Percentiles rank a stretch among this genome's conserved stretches.
These are phyloP conservation scores for Podila epigama DNA, from an alignment of 192 early-diverging fungal species.

Conservation along the genomic window DNA sequence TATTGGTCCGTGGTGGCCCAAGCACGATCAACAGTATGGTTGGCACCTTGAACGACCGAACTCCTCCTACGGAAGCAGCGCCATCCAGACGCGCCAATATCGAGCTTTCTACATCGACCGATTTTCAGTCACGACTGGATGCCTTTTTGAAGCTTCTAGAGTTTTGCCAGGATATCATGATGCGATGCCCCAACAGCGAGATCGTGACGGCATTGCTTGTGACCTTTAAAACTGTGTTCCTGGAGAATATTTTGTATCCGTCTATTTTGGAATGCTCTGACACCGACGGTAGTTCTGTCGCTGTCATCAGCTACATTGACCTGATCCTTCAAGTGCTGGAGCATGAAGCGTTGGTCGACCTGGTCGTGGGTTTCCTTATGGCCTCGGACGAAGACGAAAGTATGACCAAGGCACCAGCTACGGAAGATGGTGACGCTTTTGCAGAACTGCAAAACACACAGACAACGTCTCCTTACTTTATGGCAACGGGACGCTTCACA, in stretches of 20 bases:
- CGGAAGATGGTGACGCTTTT: slow-evolving; percentile 50
- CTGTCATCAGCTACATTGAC: slow-evolving; percentile 89
- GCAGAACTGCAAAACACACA: slow-evolving; percentile 54
- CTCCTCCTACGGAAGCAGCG: slow-evolving; percentile 37
- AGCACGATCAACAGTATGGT: slow-evolving; percentile 49
- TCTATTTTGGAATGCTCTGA: slow-evolving; percentile 88
- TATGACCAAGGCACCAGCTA: slow-evolving; percentile 19
- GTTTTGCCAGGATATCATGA: slow-evolving; percentile 78
- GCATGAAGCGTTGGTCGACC: slow-evolving; percentile 75
- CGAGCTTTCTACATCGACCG: slow-evolving; percentile 61
- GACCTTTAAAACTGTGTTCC: slow-evolving; percentile 78
- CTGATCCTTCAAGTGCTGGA: slow-evolving; percentile 79
- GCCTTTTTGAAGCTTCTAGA: slow-evolving; percentile 70
- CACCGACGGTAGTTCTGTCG: slow-evolving; percentile 88
- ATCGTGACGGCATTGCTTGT: slow-evolving; percentile 66
- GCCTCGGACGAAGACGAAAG: slow-evolving; percentile 61
- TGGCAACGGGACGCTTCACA: slow-evolving; percentile 65
- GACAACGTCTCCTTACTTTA: slow-evolving; percentile 61
- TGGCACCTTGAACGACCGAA: slow-evolving; percentile 50
- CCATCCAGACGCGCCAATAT: slow-evolving; percentile 46
- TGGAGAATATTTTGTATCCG: slow-evolving; percentile 88
- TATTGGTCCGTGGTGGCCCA: slow-evolving; percentile 63
- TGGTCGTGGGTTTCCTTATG: slow-evolving; percentile 82
- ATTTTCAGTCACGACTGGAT: slow-evolving; percentile 74
- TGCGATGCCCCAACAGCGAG: slow-evolving; percentile 71